Conservation (phyloP, 257 asterid species). For the Ilex asprella region DNA sequence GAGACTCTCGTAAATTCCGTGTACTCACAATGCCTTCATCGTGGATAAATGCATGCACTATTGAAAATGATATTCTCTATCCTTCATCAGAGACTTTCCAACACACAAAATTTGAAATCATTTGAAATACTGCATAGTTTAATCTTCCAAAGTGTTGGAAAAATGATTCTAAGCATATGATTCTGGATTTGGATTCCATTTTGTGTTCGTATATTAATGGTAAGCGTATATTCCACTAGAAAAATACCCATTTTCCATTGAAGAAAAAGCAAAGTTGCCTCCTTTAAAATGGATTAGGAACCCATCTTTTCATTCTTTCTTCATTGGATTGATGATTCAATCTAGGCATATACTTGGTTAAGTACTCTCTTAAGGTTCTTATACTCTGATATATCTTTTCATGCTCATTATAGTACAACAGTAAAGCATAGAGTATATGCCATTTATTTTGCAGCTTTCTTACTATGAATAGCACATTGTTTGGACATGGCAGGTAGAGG, state of each 20-base stretch:
- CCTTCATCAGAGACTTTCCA: not conserved
- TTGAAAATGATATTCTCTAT: not conserved
- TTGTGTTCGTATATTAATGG: not conserved
- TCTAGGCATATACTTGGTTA: not conserved
- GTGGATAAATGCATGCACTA: not conserved
- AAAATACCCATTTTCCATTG: not conserved
- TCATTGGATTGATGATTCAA: not conserved
- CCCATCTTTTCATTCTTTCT: not conserved
- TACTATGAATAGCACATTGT: no score
- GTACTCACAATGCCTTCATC: not conserved
- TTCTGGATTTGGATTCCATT: conserved; percentile 42
- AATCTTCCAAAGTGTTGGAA: not conserved
- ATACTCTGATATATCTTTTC: no score
- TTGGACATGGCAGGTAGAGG: no score
- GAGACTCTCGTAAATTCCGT: no score
- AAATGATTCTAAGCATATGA: conserved; percentile 40
- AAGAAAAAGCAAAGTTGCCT: not conserved
- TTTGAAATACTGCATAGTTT: not conserved
- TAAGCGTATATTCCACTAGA: not conserved
- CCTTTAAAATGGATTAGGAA: not conserved
- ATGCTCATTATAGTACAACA: no score
- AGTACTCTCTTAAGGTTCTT: not conserved
- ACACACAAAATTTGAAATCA: no score
- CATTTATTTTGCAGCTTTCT: no score
- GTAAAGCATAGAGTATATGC: no score